Conservation (phyloP, 306 rosid genomes). For the Sicyos baderoa region DNA sequence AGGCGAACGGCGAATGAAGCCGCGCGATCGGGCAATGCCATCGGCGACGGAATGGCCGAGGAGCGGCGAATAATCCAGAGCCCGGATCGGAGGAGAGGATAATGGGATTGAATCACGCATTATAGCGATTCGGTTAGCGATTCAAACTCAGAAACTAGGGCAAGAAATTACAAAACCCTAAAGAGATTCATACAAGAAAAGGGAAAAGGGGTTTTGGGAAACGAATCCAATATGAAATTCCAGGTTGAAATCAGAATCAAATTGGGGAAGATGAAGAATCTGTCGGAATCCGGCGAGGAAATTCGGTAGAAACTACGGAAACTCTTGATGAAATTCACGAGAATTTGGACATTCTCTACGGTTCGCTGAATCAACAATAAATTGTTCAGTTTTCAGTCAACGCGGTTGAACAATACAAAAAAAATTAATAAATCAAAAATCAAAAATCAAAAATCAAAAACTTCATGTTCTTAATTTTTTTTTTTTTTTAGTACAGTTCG, state of each 20-base stretch:
- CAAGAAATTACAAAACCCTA: background rate
- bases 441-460: too few species aligned
- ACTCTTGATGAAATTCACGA: constrained; percentile 9
- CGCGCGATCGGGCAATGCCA: constrained; percentile 39
- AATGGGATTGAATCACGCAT: constrained; percentile 39
- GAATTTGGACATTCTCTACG: background rate
- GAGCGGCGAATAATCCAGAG: constrained; percentile 52
- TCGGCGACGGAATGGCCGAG: constrained; percentile 33
- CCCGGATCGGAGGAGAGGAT: constrained; percentile 26
- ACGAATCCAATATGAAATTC: constrained; percentile 12
- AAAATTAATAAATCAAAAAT: background rate
- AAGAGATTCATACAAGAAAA: background rate
- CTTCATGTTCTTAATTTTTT: too few species aligned
- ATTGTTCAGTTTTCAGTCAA: constrained; percentile 3
- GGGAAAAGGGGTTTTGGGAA: background rate
- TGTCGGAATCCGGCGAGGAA: background rate
- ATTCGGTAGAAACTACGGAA: background rate
- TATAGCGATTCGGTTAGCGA: background rate
- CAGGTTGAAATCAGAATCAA: background rate
- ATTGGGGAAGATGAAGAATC: background rate
- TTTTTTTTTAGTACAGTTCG: too few species aligned
- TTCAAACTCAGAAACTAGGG: background rate
- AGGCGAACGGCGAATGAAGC: constrained; percentile 37
- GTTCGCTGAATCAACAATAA: background rate
- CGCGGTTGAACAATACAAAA: background rate